These are phyloP conservation scores for Crithidia fasciculata DNA, from an alignment of 208 protist genomes.

Conservation along the genomic window DNA sequence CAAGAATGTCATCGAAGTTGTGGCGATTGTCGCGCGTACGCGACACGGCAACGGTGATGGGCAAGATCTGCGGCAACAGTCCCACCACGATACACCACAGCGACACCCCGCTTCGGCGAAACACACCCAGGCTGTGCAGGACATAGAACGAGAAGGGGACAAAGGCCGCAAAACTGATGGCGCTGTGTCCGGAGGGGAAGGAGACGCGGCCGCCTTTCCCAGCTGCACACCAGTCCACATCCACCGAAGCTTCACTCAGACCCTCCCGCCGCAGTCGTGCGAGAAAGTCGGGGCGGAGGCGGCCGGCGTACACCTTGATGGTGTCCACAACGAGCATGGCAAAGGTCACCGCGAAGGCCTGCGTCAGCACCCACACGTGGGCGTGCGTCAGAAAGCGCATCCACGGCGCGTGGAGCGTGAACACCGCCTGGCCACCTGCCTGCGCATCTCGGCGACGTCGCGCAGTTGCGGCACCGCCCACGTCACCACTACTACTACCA, in stretches of 20 bases:
- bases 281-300: conserved; percentile 71
- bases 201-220: conserved; percentile 67
- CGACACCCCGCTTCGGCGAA: conserved; percentile 43
- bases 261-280: conserved; percentile 36
- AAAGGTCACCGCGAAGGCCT: conserved; percentile 54
- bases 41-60: conserved; percentile 66
- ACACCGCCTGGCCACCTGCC: not conserved
- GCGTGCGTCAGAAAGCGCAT: conserved; percentile 32
- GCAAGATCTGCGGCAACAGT: conserved; percentile 57
- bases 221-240: conserved; percentile 33
- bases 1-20: conserved; percentile 85
- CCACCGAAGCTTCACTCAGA: conserved; percentile 1
- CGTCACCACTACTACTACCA: not conserved
- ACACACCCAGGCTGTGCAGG: conserved; percentile 52
- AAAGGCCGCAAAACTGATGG: conserved; percentile 77
- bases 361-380: conserved; percentile 65
- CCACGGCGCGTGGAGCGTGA: conserved; percentile 14
- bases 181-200: conserved; percentile 92
- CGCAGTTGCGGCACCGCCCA: no score
- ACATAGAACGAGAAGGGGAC: conserved; percentile 74
- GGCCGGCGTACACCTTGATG: conserved; percentile 69
- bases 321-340: conserved; percentile 47
- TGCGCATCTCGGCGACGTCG: not conserved
- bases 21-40: conserved; percentile 82
- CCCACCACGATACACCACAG: conserved; percentile 42